These are phyloP conservation scores for Pseudozyma sp. DNA, from an alignment of 1,284 basidiomycete species.

Conservation along the genomic window DNA sequence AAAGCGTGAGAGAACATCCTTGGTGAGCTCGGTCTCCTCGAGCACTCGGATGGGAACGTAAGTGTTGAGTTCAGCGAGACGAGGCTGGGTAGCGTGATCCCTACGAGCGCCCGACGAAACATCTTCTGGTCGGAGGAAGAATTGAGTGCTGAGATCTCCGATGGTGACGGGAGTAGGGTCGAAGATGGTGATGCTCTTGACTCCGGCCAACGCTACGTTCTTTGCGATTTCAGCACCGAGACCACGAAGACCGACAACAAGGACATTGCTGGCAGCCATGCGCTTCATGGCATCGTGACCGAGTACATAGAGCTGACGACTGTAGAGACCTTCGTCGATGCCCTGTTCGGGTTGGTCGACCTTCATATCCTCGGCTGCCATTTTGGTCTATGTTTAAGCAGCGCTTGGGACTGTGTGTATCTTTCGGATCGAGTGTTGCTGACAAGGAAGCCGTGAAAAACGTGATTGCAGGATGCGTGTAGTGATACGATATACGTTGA, in stretches of 20 bases:
- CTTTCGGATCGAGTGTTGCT: neutral
- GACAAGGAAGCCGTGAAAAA: no score
- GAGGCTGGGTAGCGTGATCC: slow-evolving; percentile 85
- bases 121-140: slow-evolving; percentile 91
- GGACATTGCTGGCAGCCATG: slow-evolving; percentile 96
- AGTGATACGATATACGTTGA: neutral
- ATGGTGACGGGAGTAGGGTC: slow-evolving; percentile 89
- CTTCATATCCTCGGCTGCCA: slow-evolving; percentile 53
- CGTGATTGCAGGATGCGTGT: slow-evolving; percentile 1
- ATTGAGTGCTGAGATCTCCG: slow-evolving; percentile 92
- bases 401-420: neutral
- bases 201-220: slow-evolving; percentile 93
- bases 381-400: slow-evolving; percentile 9
- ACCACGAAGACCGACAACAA: slow-evolving; percentile 92
- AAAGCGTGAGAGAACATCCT: slow-evolving; percentile 56
- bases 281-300: slow-evolving; percentile 87
- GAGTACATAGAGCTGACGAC: slow-evolving; percentile 68
- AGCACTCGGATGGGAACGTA: slow-evolving; percentile 91
- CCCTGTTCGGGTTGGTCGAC: slow-evolving; percentile 50
- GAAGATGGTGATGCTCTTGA: slow-evolving; percentile 96
- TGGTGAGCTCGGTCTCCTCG: slow-evolving; percentile 55
- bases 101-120: slow-evolving; percentile 77
- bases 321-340: slow-evolving; percentile 64
- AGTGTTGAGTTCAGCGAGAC: slow-evolving; percentile 92
- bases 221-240: slow-evolving; percentile 98